Base-by-base conservation (phyloP, 768 basidiomycete genomes). In the Hirschioporus abietinus region DNA sequence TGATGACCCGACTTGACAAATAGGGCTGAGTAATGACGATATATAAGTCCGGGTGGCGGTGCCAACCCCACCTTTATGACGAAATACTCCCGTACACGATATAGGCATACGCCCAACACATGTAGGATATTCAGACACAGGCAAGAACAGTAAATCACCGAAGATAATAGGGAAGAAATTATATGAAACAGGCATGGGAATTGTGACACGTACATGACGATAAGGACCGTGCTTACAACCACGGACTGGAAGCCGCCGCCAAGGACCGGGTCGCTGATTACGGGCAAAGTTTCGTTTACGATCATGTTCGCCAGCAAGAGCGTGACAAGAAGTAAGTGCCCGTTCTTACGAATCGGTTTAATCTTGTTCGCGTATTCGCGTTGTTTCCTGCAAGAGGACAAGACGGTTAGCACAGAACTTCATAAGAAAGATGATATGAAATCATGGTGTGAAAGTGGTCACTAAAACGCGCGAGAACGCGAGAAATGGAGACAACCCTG, bases 251-350 rank as follows among this genome's bases (percentile, higher is more conserved):
- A 78, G 17, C 92, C 92, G 18, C 92, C 92, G 26, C 92, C 92
- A 1, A 96, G 82, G 42, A 94, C 81, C 3, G 86, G 85, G 73
- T 92, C 91, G 12, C 90, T 83, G 67, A 96, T 92, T 69, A 95
- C 84, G 36, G 95, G 94, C 5, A 95, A 85, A 0, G 91, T 83
- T 78, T 95, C 93, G 74, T 95, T 95, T 72, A 90, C 89, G 66
- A 95, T 92, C 94, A 96, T 95, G 77, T 96, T 95, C 35, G 90
- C 88, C 34, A 95, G 78, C 10, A 94, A 84, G 52, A 93, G 86
- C 0, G 92, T 93, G 66, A 93, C 91, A 66, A 95, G 85, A 10
- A 95, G 81, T 34, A 93, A 79, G 74, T 94, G 92, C 1, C 92
- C 91, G 70, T 94, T 89, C 79, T 88, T 81, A 66, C 93, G 89